Percentiles rank a stretch among this genome's conserved stretches.
Evolutionary conservation across 768 basidiomycete species (phyloP).

Genomic region (Xerocomellus amylosporus): DNA sequence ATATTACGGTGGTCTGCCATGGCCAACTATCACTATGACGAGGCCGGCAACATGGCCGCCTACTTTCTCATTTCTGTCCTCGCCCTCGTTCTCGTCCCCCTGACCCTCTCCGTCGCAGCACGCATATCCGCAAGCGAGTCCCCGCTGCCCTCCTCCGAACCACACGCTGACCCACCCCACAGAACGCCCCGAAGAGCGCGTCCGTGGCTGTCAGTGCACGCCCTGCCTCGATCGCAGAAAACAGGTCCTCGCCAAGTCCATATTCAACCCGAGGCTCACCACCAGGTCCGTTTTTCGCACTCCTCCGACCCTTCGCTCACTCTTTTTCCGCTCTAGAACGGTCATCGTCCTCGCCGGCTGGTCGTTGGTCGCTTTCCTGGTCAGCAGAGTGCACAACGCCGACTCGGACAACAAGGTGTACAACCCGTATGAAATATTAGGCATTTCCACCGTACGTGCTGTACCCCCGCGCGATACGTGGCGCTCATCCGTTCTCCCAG

Average conservation of each 20-base stretch:
- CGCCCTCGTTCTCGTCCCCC: conserved; percentile 75
- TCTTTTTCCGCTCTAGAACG: conserved; percentile 43
- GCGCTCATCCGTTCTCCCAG: conserved; percentile 34
- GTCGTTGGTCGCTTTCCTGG: conserved; percentile 64
- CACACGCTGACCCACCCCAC: conserved; percentile 12
- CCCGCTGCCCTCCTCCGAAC: neutral
- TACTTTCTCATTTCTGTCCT: conserved; percentile 93
- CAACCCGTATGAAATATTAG: conserved; percentile 93
- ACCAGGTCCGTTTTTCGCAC: conserved; percentile 41
- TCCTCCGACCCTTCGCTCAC: neutral
- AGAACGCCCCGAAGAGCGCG: conserved; percentile 35
- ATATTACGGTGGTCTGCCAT: too few species aligned
- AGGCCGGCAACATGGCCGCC: conserved; percentile 79
- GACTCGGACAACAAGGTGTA: conserved; percentile 71
- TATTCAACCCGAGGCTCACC: conserved; percentile 47
- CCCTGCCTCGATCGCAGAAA: conserved; percentile 57
- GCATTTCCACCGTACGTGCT: conserved; percentile 51
- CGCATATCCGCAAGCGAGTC: conserved; percentile 43
- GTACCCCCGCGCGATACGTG: neutral
- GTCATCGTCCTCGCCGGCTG: conserved; percentile 68
- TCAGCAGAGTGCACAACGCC: conserved; percentile 56
- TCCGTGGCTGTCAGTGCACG: conserved; percentile 56
- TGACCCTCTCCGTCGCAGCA: conserved; percentile 56
- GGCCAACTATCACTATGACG: conserved; percentile 85
- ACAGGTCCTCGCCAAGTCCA: conserved; percentile 39